Conservation (phyloP, 148 eudicot species). For the Diospyros kaki region DNA sequence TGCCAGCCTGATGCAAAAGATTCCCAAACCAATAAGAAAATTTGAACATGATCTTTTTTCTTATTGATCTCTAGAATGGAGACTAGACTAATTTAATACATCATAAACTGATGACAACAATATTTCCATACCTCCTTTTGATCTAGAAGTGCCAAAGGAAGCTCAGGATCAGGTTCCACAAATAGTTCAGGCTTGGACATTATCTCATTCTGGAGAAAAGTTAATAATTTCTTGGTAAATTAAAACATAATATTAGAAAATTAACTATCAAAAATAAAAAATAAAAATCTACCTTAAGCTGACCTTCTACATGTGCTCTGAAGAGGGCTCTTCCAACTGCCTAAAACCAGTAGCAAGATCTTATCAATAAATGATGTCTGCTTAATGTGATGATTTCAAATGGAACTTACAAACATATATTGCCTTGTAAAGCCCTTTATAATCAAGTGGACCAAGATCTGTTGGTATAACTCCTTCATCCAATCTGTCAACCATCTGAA, state of each 20-base stretch:
- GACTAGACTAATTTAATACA: neutral
- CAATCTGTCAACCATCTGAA: slow-evolving; percentile 90
- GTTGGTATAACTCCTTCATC: slow-evolving; percentile 79
- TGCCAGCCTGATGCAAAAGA: slow-evolving; percentile 70
- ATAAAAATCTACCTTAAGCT: slow-evolving; percentile 61
- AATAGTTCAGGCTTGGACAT: slow-evolving; percentile 97
- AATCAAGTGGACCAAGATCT: slow-evolving; percentile 88
- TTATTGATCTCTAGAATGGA: neutral
- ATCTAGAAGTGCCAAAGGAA: slow-evolving; percentile 91
- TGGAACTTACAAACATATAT: slow-evolving; percentile 7
- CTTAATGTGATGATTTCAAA: slow-evolving; percentile 1
- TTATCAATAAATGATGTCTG: slow-evolving; percentile 4
- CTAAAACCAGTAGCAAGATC: slow-evolving; percentile 38
- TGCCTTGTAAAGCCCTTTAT: slow-evolving; percentile 97
- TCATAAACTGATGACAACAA: neutral
- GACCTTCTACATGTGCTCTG: slow-evolving; percentile 98
- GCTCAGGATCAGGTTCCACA: slow-evolving; percentile 95
- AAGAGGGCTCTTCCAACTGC: slow-evolving; percentile 99
- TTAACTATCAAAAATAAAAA: neutral
- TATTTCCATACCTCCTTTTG: slow-evolving; percentile 76
- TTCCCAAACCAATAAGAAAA: slow-evolving; percentile 10
- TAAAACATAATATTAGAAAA: neutral
- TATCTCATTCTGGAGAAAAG: slow-evolving; percentile 72
- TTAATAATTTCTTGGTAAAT: slow-evolving; percentile 15
- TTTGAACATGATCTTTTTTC: neutral